phyloP scores from a whole-genome alignment of 805 yeast genomes.

The Hanseniaspora lindneri region DNA sequence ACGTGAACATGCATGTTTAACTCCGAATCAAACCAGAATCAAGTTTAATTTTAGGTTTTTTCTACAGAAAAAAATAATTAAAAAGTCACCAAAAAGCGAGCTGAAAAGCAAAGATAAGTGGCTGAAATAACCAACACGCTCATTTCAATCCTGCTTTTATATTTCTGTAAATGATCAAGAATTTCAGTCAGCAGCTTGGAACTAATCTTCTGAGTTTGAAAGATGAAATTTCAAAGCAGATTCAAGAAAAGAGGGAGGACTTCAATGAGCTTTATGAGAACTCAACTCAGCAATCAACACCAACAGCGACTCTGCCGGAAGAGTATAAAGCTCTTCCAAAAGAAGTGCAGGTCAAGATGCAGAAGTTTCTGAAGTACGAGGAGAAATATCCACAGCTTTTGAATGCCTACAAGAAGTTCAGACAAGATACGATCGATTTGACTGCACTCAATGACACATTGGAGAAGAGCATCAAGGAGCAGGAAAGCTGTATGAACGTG shows the following conservation, averaged over 20 bases:
- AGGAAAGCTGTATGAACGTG: constrained; percentile 7
- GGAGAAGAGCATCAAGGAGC: constrained; percentile 1
- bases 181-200: constrained; percentile 14
- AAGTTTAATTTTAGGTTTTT: no score
- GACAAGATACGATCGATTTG: constrained; percentile 2
- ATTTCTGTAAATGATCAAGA: constrained; percentile 8
- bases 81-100: no score
- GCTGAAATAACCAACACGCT: no score
- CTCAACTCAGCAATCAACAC: constrained; percentile 3
- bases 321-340: constrained; percentile 30
- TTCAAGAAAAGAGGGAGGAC: constrained; percentile 14
- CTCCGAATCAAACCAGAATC: no score
- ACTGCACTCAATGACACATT: not conserved
- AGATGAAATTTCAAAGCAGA: constrained; percentile 15
- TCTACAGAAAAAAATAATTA: no score
- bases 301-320: constrained; percentile 8
- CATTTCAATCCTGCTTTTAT: not conserved
- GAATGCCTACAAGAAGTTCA: constrained; percentile 56
- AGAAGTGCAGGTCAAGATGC: constrained; percentile 48
- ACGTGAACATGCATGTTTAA: no score
- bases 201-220: constrained; percentile 15
- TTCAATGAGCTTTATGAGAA: constrained; percentile 13
- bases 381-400: constrained; percentile 76
- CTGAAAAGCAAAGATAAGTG: no score
- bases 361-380: constrained; percentile 75